Percentiles rank a stretch among this genome's conserved stretches.
phyloP scores from a whole-genome alignment of 495 filamentous ascomycete species.

The Pyronema omphalodes region DNA sequence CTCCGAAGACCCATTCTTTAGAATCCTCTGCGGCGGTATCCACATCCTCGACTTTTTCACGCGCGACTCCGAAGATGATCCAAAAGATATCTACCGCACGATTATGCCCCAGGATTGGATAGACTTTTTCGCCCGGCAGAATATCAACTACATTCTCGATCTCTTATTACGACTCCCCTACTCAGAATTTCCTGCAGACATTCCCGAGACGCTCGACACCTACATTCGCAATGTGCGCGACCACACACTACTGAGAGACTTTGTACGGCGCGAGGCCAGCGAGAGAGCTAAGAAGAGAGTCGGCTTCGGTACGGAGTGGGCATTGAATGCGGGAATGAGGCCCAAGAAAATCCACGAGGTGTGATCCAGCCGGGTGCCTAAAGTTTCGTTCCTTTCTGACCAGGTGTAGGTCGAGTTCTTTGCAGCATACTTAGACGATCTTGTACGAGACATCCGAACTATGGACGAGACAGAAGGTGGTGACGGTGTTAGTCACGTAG shows the following conservation, averaged over 20 bases:
- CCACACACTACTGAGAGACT: slow-evolving; percentile 48
- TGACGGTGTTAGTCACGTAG: slow-evolving; percentile 58
- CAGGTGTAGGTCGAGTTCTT: slow-evolving; percentile 29
- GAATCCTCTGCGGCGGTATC: slow-evolving; percentile 74
- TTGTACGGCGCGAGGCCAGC: slow-evolving; percentile 20
- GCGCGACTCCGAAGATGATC: slow-evolving; percentile 35
- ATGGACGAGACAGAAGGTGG: slow-evolving; percentile 18
- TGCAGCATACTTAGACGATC: slow-evolving; percentile 29
- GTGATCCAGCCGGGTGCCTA: slow-evolving; percentile 34
- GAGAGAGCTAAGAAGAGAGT: slow-evolving; percentile 6
- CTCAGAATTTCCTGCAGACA: slow-evolving; percentile 20
- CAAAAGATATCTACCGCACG: slow-evolving; percentile 44
- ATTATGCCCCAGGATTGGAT: slow-evolving; percentile 67
- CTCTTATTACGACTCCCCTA: slow-evolving; percentile 62
- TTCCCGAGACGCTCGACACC: slow-evolving; percentile 47
- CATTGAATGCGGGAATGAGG: slow-evolving; percentile 74
- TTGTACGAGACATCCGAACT: slow-evolving; percentile 32
- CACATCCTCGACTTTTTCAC: slow-evolving; percentile 95
- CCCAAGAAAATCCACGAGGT: slow-evolving; percentile 93
- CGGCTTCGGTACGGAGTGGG: slow-evolving; percentile 9
- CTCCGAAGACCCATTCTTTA: slow-evolving; percentile 58
- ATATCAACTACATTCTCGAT: slow-evolving; percentile 57
- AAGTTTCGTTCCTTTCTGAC: slow-evolving; percentile 14
- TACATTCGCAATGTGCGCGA: slow-evolving; percentile 60
- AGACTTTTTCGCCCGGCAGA: slow-evolving; percentile 47